Base-by-base conservation (phyloP, 495 filamentous ascomycete genomes). In the Penicillium lividum region DNA sequence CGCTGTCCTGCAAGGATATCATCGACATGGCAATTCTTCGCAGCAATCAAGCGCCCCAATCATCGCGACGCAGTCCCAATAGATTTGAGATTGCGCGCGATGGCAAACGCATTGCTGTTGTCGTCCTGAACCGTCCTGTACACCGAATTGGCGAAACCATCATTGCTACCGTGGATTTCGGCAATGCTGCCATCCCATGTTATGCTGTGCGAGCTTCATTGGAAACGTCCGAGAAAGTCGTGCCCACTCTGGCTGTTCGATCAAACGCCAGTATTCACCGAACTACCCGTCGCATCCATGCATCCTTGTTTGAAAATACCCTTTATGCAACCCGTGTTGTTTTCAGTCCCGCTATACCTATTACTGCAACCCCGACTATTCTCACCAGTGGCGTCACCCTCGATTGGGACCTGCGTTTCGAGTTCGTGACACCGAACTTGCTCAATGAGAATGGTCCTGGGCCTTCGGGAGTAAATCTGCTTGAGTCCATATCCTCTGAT, bases 61-160 rank as follows among this genome's bases (percentile, higher is more conserved):
- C 81, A 49, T 77, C 81, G 9, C 82, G 84, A 7, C 86, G 86
- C 57, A 89, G 87, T 64, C 80, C 88, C 28, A 97, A 93, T 70
- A 85, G 91, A 31, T 98, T 98, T 73, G 92, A 96, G 66, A 98
- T 98, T 65, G 89, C 93, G 5, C 89, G 95, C 7, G 90, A 91
- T 67, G 91, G 92, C 31, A 80, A 83, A 50, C 88, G 88, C 27
- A 92, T 98, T 31, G 94, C 89, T 7, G 89, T 92, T 4, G 82
- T 98, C 46, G 91, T 90, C 62, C 83, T 98, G 29, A 87, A 92
- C 22, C 86, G 95, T n/a, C 90, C 95, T 0, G 87, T 93, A 0
- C 96, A 96, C 75, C 84, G 92, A 43, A 81, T 98, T 9, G 94
- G 94, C 31, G 94, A 98, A 69, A 86, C 86, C 0, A 83, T 98